Base-by-base conservation (phyloP, 192 early-diverging fungal species). In the Linnemannia elongata region DNA sequence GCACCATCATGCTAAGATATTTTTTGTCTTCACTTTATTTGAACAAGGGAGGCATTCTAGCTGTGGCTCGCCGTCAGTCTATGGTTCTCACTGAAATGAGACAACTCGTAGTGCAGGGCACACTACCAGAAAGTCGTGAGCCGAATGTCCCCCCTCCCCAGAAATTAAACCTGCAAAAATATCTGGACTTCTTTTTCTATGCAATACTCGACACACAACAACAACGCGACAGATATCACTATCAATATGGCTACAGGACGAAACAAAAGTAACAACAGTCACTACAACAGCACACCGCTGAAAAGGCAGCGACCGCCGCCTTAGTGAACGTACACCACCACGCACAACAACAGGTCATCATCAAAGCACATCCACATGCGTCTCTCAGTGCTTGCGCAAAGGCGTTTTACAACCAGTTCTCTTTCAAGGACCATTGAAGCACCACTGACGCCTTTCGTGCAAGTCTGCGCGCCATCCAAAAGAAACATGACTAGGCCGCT, bases 61-160 rank as follows among this genome's bases (percentile, higher is more conserved):
- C 3, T 66, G 60, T 66, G 60, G n/a, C 55, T 60, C 55, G 55
- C 55, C 55, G 55, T 27, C 55, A 60, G 55, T 60, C 55, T 60
- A 60, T 27, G 55, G 8, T 18, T 60, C 55, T 60, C 55, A 9
- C 10, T 60, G 22, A 20, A 20, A 20, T 18, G 18, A 52, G n/a
- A 60, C n/a, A 60, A 60, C n/a, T 13, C n/a, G 27, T 60, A 60
- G 55, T 60, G n/a, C 55, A 60, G n/a, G 55, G 55, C n/a, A 60
- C 60, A 33, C 60, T 12, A 30, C 27, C 12, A 15, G 60, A 30
- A 63, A 30, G 60, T 63, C 60, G 60, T 30, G 60, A 66, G 60
- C 60, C 60, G 35, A 52, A 1, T 66, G 60, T 3, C 35, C 1
- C 60, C 60, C 60, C 60, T 3, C 38, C 4, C 8, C 44, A 13